Base-by-base conservation (phyloP, 2,329 filamentous ascomycete species). In the Neophaeococcomyces aloes region DNA sequence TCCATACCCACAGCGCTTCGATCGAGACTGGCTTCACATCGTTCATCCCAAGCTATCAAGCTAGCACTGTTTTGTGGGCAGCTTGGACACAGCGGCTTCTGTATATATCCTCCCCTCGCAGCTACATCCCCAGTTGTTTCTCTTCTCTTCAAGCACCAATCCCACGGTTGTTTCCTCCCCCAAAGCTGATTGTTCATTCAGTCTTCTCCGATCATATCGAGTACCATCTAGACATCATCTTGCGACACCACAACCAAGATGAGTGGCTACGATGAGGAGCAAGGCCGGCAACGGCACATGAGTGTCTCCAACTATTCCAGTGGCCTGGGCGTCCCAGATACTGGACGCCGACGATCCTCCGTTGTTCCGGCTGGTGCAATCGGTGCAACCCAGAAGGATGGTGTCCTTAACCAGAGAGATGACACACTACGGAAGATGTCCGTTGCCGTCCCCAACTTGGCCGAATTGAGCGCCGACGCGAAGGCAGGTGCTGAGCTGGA, bases 381-480 rank as follows among this genome's bases (percentile, higher is more conserved):
- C 11, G 47, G 33, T 23, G 47, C 45, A 27, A 42, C 42, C 2
- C 37, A 41, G 44, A 48, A 51, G 29, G 45, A 46, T 15, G 44
- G 38, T 11, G 42, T 55, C 31, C 48, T 55, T 49, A 53, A 53
- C 41, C 51, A 53, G 35, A 53, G 46, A 38, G 53, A 55, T 48
- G 53, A 55, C 11, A 53, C 53, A 8, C 45, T 55, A 38, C 51
- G 53, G 43, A 53, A 52, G 49, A 55, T 55, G 53, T 53, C 51
- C 23, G 51, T 55, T 13, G 53, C 53, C 6, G 48, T 53, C 7
- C 53, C 53, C 21, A 53, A 55, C 33, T 40, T 55, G 42, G 51
- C 51, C 15, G 51, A 55, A 38, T 43, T 55, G 30, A 45, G 47
- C 23, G 46, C 49, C 29, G 53, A 55, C 40, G 53, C 53, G 14